These are phyloP conservation scores for Neopestalotiopsis rosae DNA, from an alignment of 2,329 filamentous ascomycete genomes.

Conservation along the genomic window DNA sequence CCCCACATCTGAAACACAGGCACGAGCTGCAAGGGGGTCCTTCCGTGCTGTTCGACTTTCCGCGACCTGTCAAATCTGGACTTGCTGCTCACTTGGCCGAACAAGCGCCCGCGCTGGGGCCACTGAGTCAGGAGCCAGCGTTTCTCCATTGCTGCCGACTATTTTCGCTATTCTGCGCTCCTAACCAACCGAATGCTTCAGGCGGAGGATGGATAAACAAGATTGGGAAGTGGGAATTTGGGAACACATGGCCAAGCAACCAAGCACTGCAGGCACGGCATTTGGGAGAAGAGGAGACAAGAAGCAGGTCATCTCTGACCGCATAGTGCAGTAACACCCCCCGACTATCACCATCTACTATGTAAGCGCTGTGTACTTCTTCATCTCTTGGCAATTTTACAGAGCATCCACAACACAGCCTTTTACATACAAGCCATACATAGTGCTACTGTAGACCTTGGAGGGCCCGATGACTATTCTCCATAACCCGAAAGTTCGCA, in stretches of 20 bases:
- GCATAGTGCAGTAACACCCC: background rate
- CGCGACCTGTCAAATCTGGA: conserved; percentile 12
- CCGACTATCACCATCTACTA: background rate
- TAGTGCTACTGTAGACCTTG: background rate
- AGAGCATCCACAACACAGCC: background rate
- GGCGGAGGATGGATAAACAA: background rate
- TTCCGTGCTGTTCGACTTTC: background rate
- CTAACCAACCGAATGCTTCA: conserved; percentile 10
- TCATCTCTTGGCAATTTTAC: background rate
- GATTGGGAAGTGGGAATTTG: background rate
- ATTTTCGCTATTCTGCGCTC: conserved; percentile 2
- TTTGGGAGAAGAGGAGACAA: background rate
- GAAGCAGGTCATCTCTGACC: background rate
- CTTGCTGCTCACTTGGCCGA: background rate
- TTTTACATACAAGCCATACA: too few species aligned
- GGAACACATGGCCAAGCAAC: background rate
- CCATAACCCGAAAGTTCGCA: background rate
- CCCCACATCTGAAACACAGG: conserved; percentile 17
- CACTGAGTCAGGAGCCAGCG: background rate
- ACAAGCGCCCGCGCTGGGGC: background rate
- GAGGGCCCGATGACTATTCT: background rate
- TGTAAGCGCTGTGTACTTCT: conserved; percentile 9
- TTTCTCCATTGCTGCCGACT: conserved; percentile 10
- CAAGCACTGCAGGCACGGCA: background rate
- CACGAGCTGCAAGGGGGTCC: conserved; percentile 6